Percentiles rank a stretch among this genome's conserved stretches.
phyloP scores from a whole-genome alignment of 805 yeast genomes.

The Starmerella bacillaris region DNA sequence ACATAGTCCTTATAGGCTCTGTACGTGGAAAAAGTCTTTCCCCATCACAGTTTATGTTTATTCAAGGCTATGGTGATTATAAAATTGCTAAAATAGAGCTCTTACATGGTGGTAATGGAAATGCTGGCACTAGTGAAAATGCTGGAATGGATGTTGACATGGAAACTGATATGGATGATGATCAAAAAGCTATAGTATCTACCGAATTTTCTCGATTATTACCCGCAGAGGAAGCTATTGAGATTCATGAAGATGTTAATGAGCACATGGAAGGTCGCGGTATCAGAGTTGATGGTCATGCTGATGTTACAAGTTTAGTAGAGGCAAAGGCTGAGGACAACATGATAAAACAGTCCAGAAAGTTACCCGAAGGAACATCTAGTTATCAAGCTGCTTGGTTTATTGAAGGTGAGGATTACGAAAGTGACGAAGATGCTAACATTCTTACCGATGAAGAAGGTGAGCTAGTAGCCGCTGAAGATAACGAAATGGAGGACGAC shows the following conservation, averaged over 20 bases:
- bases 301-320: slow-evolving; percentile 27
- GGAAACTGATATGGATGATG: background rate
- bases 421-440: slow-evolving; percentile 24
- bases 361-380: slow-evolving; percentile 53
- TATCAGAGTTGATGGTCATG: slow-evolving; percentile 39
- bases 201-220: slow-evolving; percentile 4
- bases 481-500: slow-evolving; percentile 15
- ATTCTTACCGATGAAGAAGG: slow-evolving; percentile 18
- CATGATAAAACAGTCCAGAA: slow-evolving; percentile 20
- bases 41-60: slow-evolving; percentile 58
- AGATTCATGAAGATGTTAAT: slow-evolving; percentile 20
- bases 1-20: slow-evolving; percentile 55
- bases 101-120: slow-evolving; percentile 23
- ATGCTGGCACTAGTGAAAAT: slow-evolving; percentile 17
- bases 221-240: slow-evolving; percentile 14
- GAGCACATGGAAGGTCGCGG: slow-evolving; percentile 25
- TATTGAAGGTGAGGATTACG: slow-evolving; percentile 29
- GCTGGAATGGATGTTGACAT: too few species aligned
- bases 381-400: slow-evolving; percentile 66
- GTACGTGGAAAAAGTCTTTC: slow-evolving; percentile 63
- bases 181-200: background rate
- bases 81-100: slow-evolving; percentile 41
- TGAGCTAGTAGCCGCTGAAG: slow-evolving; percentile 12
- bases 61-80: slow-evolving; percentile 83
- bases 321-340: slow-evolving; percentile 22